Evolutionary conservation across 2,329 filamentous ascomycete genomes (phyloP), one percentile per base, ranked within the genome.

Genomic region (Cladosporium cucumerinum): DNA sequence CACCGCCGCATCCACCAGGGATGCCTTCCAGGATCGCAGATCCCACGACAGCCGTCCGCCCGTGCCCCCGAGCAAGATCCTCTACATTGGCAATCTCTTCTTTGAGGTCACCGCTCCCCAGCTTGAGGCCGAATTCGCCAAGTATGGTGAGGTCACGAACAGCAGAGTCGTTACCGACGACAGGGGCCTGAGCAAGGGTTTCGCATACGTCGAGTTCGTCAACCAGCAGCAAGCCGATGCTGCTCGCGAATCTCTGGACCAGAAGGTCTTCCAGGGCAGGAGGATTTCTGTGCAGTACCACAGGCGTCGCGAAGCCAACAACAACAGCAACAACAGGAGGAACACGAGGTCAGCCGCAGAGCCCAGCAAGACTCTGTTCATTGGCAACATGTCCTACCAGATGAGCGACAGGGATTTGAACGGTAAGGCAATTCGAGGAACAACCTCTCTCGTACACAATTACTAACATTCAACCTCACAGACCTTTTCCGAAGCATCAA

Each of bases 351-450:
- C 32, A 54, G 1, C 25, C 70, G 32, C 21, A 34, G 10, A 79
- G 48, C 87, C 88, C 3, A 84, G 85, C 60, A 86, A 84, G 73
- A 91, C 88, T 1, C 80, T 96, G 36, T 96, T 90, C 81, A 86
- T 97, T 70, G 92, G 92, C 70, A 95, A 95, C 81, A 87, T 97
- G 78, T 88, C 91, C 12, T 95, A 90, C 74, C 90, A 96, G 79
- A 89, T 93, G 81, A 90, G 89, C 10, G 92, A 96, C 74, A 85
- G 86, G 62, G 92, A 96, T 72, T 82, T 97, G 62, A 93, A 93
- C 78, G 73, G 74, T 75, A 67, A 49, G 74, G 2, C 3, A 52
- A 3, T 5, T 18, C 16, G 21, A 51, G 12, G 11, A 14, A 51
- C 2, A 23, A 65, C 21, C 12, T n/a, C 14, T 18, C n/a, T 14